Conservation (phyloP, 2,329 filamentous ascomycete genomes). For the Saccharata proteae region DNA sequence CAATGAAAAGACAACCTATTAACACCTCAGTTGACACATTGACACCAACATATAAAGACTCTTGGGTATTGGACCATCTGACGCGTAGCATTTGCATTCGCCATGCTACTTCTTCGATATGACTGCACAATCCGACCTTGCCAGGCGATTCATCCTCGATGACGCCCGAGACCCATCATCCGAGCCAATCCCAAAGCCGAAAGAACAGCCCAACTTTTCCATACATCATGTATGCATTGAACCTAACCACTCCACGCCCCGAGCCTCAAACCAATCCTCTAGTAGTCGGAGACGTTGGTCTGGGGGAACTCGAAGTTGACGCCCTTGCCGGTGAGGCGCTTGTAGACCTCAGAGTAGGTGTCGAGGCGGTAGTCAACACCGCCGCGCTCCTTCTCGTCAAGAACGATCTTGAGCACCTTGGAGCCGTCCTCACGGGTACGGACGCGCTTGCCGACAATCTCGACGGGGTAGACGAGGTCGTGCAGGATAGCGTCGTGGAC, state of each 20-base stretch:
- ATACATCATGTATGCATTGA: conserved; percentile 24
- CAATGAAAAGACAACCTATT: too few species aligned
- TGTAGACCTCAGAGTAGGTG: conserved; percentile 99
- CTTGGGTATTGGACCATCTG: too few species aligned
- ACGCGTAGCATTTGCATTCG: too few species aligned
- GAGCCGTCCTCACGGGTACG: conserved; percentile 97
- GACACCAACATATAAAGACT: too few species aligned
- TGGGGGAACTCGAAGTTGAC: conserved; percentile 99
- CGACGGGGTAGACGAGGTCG: conserved; percentile 98
- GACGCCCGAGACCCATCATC: conserved; percentile 7
- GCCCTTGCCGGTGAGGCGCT: conserved; percentile 87
- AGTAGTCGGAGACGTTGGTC: conserved; percentile 66
- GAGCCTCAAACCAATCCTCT: conserved; percentile 35
- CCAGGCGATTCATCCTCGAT: too few species aligned
- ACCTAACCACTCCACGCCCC: conserved; percentile 23
- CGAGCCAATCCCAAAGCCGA: conserved; percentile 8
- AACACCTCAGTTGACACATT: too few species aligned
- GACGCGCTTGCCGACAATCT: conserved; percentile 98
- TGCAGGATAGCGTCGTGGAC: conserved; percentile 97
- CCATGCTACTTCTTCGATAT: too few species aligned
- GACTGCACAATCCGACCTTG: too few species aligned
- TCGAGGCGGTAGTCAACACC: conserved; percentile 99
- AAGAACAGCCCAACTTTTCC: conserved; percentile 5
- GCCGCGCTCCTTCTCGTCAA: conserved; percentile 99
- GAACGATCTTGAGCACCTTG: conserved; percentile 97